Percentiles rank a stretch among this genome's conserved stretches.
phyloP scores from a whole-genome alignment of 73 alveolate genomes.

The Vitrella brassicaformis region DNA sequence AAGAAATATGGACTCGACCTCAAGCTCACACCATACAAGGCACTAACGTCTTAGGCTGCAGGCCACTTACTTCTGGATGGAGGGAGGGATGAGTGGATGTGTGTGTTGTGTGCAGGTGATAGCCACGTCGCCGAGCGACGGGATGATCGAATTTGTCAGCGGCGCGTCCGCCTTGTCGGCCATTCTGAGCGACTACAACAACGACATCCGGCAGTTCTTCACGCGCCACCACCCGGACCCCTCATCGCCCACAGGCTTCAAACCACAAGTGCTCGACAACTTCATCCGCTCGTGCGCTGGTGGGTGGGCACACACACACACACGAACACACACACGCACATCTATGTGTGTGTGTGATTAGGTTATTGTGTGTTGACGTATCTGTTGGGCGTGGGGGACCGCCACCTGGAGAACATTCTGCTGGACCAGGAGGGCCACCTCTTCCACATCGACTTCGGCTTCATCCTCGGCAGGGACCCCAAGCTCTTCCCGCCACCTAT shows the following conservation, averaged over 20 bases:
- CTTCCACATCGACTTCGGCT: slow-evolving; percentile 97
- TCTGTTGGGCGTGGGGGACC: slow-evolving; percentile 96
- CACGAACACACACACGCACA: too few species aligned
- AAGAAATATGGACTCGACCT: slow-evolving; percentile 53
- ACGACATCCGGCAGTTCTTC: slow-evolving; percentile 37
- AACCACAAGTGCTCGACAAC: slow-evolving; percentile 66
- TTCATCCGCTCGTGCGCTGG: slow-evolving; percentile 91
- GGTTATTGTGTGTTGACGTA: slow-evolving; percentile 90
- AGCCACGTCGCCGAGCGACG: slow-evolving; percentile 41
- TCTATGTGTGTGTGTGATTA: too few species aligned
- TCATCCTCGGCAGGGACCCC: slow-evolving; percentile 94
- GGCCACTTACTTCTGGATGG: not conserved
- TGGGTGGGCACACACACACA: too few species aligned
- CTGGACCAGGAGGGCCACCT: slow-evolving; percentile 85
- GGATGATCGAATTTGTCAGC: slow-evolving; percentile 38
- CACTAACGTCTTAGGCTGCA: too few species aligned
- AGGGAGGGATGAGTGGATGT: not conserved
- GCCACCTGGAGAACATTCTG: slow-evolving; percentile 94
- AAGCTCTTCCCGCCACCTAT: slow-evolving; percentile 92
- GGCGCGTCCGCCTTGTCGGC: not conserved
- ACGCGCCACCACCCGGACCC: slow-evolving; percentile 17
- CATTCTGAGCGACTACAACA: not conserved
- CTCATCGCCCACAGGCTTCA: not conserved
- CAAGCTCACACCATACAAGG: slow-evolving; percentile 51
- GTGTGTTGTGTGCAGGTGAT: slow-evolving; percentile 21